Base-by-base conservation (phyloP, 2,329 filamentous ascomycete species). In the Fusarium algeriense region DNA sequence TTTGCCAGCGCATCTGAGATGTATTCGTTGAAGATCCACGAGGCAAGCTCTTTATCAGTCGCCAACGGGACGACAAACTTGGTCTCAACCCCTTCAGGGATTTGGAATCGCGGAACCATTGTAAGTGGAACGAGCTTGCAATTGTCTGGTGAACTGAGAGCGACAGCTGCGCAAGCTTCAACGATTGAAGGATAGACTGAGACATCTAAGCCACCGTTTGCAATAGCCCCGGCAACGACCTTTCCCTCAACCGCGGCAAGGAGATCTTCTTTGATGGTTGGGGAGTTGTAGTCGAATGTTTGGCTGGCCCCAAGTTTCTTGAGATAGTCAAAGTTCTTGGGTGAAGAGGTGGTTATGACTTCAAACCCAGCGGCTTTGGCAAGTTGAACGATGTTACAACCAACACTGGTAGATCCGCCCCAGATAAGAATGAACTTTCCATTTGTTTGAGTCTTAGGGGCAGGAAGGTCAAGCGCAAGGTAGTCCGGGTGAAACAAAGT, bases 331-430 rank as follows among this genome's bases (percentile, higher is more conserved):
- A 60, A 66, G 34, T 66, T 66, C n/a, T 40, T 66, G 5, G 61
- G 63, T 0, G 63, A 66, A 9, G 61, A 38, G 2, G 63, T 66
- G 17, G 63, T 46, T 1, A 66, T 43, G n/a, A 66, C 53, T 10
- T 66, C 61, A n/a, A 66, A 66, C 0, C 63, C 63, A 17, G 63
- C 63, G 10, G 45, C 63, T 49, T 52, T 66, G 26, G 61, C 45
- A n/a, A 66, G 63, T 13, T 66, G 61, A 1, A 66, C 46, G 2
- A 41, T 37, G 10, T 66, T 66, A 7, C 63, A 66, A 2, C 61
- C 63, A 17, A 66, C 63, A 34, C 63, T 66, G 10, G 63, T 66
- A 14, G 63, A 66, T 23, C 63, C 63, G 14, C 63, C 63, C 63
- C 63, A 66, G 3, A 66, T 6, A 14, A 66, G 45, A 37, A 66